These are phyloP conservation scores for Pichia insulana DNA, from an alignment of 805 yeast species.

Conservation along the genomic window DNA sequence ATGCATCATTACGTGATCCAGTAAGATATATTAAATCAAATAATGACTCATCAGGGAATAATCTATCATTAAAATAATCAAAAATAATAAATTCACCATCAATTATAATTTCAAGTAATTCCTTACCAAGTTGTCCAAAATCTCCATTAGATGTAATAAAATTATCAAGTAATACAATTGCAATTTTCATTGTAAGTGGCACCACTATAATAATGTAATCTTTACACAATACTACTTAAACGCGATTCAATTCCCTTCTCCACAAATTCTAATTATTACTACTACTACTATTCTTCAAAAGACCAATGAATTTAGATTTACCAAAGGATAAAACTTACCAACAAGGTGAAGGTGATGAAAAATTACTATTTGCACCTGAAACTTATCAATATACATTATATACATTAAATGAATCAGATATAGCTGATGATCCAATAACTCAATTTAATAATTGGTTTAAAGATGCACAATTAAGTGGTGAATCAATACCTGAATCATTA, in stretches of 20 bases:
- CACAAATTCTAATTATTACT: no score
- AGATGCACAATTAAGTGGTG: slow-evolving; percentile 53
- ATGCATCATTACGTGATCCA: slow-evolving; percentile 44
- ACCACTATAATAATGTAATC: no score
- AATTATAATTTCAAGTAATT: slow-evolving; percentile 13
- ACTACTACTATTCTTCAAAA: no score
- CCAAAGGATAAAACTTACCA: slow-evolving; percentile 12
- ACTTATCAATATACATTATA: slow-evolving; percentile 80
- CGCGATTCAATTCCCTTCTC: no score
- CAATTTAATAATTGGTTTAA: slow-evolving; percentile 84
- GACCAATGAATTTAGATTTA: slow-evolving; percentile 19
- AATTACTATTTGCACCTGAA: slow-evolving; percentile 59
- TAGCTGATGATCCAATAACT: slow-evolving; percentile 52
- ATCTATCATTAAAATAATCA: slow-evolving; percentile 26
- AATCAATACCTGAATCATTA: slow-evolving; percentile 72
- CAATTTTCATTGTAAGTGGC: slow-evolving; percentile 4
- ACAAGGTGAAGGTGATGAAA: slow-evolving; percentile 13
- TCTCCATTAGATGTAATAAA: slow-evolving; percentile 27
- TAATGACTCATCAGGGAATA: slow-evolving; percentile 18
- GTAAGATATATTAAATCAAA: slow-evolving; percentile 41
- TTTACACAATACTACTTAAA: no score
- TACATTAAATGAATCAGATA: slow-evolving; percentile 44
- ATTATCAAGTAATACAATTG: slow-evolving; percentile 11
- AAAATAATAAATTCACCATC: slow-evolving; percentile 26
- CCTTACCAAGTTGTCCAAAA: slow-evolving; percentile 40